Conservation (phyloP, 192 early-diverging fungal species). For the Polychytrium aggregatum region DNA sequence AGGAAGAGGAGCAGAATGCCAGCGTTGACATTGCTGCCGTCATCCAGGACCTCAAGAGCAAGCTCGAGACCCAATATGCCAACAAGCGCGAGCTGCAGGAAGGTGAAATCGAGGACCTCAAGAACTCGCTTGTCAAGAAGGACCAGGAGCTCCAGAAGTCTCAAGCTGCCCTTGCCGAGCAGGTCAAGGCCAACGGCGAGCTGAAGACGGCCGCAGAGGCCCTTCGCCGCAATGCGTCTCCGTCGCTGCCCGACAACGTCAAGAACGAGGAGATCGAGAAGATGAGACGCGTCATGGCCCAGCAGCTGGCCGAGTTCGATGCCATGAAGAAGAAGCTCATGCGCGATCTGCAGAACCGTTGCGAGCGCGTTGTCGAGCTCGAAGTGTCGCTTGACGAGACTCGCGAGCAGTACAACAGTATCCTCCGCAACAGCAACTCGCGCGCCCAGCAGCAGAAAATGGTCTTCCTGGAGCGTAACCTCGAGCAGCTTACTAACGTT, state of each 20-base stretch:
- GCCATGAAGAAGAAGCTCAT: conserved; percentile 97
- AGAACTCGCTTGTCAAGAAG: conserved; percentile 55
- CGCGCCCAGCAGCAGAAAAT: conserved; percentile 90
- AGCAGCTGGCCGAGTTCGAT: conserved; percentile 88
- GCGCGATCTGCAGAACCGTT: conserved; percentile 94
- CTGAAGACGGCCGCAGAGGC: conserved; percentile 51
- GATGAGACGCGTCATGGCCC: conserved; percentile 65
- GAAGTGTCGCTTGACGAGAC: conserved; percentile 95
- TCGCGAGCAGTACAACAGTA: conserved; percentile 84
- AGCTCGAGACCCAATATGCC: conserved; percentile 76
- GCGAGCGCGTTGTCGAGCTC: conserved; percentile 82
- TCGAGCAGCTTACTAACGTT: conserved; percentile 91
- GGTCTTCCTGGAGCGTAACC: conserved; percentile 93
- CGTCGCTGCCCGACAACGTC: too few species aligned
- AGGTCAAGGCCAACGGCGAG: conserved; percentile 43
- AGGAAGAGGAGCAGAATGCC: conserved; percentile 39
- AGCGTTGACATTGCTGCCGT: conserved; percentile 28
- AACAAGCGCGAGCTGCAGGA: conserved; percentile 65
- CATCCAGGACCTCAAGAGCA: conserved; percentile 58
- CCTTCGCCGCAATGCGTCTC: too few species aligned
- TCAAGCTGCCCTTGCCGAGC: conserved; percentile 27
- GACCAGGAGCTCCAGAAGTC: conserved; percentile 24
- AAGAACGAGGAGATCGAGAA: conserved; percentile 73
- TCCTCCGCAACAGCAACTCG: conserved; percentile 71
- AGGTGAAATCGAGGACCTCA: conserved; percentile 62